These are phyloP conservation scores for Dendrocalamus sinicus DNA, from an alignment of 176 grass and related monocot species.

Conservation along the genomic window DNA sequence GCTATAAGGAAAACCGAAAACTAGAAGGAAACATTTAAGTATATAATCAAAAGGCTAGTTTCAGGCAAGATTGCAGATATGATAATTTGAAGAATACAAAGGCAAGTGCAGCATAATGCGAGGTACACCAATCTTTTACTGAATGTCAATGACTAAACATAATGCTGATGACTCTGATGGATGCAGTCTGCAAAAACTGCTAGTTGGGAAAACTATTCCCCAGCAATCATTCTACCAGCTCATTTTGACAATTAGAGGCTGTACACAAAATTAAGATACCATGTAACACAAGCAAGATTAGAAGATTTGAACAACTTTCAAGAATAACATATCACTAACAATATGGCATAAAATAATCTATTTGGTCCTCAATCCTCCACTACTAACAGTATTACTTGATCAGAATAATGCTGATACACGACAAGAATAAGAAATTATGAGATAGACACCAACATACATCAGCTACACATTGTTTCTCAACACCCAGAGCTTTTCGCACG, in stretches of 20 bases:
- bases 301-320: not conserved
- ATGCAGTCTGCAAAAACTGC: not conserved
- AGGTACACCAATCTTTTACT: not conserved
- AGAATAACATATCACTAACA: not conserved
- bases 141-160: not conserved
- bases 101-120: not conserved
- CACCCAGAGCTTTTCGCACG: conserved; percentile 67
- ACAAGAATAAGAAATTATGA: conserved; percentile 25
- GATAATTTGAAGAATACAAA: not conserved
- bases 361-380: not conserved
- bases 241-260: not conserved
- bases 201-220: not conserved
- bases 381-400: not conserved
- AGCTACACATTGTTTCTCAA: conserved; percentile 88
- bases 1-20: conserved; percentile 10
- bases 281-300: not conserved
- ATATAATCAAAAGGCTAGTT: not conserved
- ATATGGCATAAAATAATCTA: not conserved
- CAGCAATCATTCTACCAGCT: not conserved
- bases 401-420: not conserved
- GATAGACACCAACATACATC: conserved; percentile 60
- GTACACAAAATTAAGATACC: conserved; percentile 17
- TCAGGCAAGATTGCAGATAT: not conserved
- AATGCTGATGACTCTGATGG: not conserved
- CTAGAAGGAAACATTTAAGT: conserved; percentile 2